These are phyloP conservation scores for Gossypium bickii DNA, from an alignment of 345 rosid species.

Conservation along the genomic window DNA sequence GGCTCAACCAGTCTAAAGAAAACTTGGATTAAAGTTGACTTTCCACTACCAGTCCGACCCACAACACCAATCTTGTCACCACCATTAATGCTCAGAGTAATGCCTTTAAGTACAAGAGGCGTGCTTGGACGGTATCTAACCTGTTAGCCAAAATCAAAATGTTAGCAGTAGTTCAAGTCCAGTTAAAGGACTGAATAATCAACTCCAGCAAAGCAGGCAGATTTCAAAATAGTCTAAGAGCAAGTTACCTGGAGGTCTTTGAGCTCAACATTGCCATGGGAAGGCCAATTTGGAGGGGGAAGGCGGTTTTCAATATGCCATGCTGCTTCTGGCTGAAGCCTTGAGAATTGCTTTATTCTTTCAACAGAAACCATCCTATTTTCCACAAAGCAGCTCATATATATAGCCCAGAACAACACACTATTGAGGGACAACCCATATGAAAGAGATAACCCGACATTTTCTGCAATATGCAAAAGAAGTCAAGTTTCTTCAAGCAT, in stretches of 20 bases:
- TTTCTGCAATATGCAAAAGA: conserved; percentile 42
- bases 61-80: conserved; percentile 93
- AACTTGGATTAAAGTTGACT: conserved; percentile 88
- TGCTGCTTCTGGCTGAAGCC: conserved; percentile 65
- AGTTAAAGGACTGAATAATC: not conserved
- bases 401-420: conserved; percentile 76
- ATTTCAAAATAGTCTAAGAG: not conserved
- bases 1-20: conserved; percentile 92
- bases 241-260: conserved; percentile 67
- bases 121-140: conserved; percentile 85
- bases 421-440: conserved; percentile 85
- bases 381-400: conserved; percentile 84
- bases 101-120: conserved; percentile 83
- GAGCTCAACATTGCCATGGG: conserved; percentile 62
- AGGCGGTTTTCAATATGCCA: conserved; percentile 60
- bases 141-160: conserved; percentile 33
- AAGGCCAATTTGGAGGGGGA: conserved; percentile 80
- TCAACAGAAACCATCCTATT: conserved; percentile 92
- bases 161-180: not conserved
- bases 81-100: conserved; percentile 63
- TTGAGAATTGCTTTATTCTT: conserved; percentile 85
- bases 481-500: not conserved
- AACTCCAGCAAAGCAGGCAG: not conserved
- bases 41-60: conserved; percentile 96
- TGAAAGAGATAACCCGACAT: conserved; percentile 86